A percentile compares a stretch with the other conserved stretches of the same genome.
Conservation (phyloP, 75 land plant genomes). For the Picea glauca region DNA sequence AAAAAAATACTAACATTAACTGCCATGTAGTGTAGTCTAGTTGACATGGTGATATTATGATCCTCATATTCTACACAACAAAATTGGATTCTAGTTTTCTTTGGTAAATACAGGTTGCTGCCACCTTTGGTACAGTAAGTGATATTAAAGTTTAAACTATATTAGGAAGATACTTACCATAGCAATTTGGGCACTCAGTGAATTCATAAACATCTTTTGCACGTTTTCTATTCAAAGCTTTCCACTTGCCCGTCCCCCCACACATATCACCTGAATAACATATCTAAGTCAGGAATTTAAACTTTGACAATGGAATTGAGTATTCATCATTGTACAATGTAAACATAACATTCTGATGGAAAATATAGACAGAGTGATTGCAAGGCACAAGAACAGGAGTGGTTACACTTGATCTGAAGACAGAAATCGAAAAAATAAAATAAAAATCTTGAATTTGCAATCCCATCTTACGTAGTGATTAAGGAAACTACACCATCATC, state of each 20-base stretch:
- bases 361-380: too few relatives aligned
- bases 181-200: slow-evolving; percentile 99
- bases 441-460: too few relatives aligned
- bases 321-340: too few relatives aligned
- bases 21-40: background rate
- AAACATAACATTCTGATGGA: too few relatives aligned
- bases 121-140: background rate
- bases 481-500: too few relatives aligned
- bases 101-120: background rate
- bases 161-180: slow-evolving; percentile 49
- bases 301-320: too few relatives aligned
- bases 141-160: background rate
- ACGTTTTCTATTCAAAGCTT: slow-evolving; percentile 96
- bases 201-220: slow-evolving; percentile 97
- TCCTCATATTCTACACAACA: background rate
- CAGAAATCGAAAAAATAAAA: too few relatives aligned
- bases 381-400: too few relatives aligned
- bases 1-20: background rate
- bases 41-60: background rate
- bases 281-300: background rate
- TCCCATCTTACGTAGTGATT: too few relatives aligned
- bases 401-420: too few relatives aligned
- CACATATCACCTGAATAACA: slow-evolving; percentile 89
- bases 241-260: slow-evolving; percentile 99
- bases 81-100: background rate